Conservation (phyloP, 352 stramenopile species). For the Phytophthora lateralis region DNA sequence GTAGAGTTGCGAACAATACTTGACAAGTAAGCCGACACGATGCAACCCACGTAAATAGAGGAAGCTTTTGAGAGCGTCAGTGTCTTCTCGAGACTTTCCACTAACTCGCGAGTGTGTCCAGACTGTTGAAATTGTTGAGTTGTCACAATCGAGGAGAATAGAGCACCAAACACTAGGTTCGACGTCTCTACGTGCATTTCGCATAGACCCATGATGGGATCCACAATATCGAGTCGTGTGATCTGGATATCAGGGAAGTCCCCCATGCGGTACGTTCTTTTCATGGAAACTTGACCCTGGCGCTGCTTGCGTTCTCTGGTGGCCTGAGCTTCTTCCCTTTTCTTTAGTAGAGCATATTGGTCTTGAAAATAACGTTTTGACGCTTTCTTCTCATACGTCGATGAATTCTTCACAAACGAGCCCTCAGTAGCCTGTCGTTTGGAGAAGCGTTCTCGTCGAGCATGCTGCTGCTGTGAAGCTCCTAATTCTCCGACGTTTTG, state of each 20-base stretch:
- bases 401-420: slow-evolving; percentile 11
- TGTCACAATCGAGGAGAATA: slow-evolving; percentile 55
- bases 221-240: slow-evolving; percentile 64
- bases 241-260: slow-evolving; percentile 88
- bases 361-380: slow-evolving; percentile 71
- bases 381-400: slow-evolving; percentile 32
- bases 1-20: slow-evolving; percentile 40
- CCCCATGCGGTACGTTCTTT: slow-evolving; percentile 68
- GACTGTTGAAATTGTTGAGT: slow-evolving; percentile 41
- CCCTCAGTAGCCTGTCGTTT: slow-evolving; percentile 29
- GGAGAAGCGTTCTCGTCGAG: slow-evolving; percentile 35
- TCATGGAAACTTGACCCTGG: slow-evolving; percentile 62
- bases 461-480: slow-evolving; percentile 8
- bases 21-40: slow-evolving; percentile 59
- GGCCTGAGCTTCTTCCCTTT: slow-evolving; percentile 53
- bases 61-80: slow-evolving; percentile 35
- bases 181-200: slow-evolving; percentile 53
- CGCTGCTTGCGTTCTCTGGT: slow-evolving; percentile 56
- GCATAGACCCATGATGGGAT: slow-evolving; percentile 69
- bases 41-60: slow-evolving; percentile 37
- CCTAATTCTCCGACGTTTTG: slow-evolving; percentile 12
- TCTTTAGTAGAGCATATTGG: slow-evolving; percentile 57
- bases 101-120: slow-evolving; percentile 13
- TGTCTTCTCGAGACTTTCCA: slow-evolving; percentile 23
- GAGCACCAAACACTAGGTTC: slow-evolving; percentile 42